Percentiles rank a stretch among this genome's conserved stretches.
These are phyloP conservation scores for Taphrina flavorubra DNA, from an alignment of 1,139 yeast genomes.

Conservation along the genomic window DNA sequence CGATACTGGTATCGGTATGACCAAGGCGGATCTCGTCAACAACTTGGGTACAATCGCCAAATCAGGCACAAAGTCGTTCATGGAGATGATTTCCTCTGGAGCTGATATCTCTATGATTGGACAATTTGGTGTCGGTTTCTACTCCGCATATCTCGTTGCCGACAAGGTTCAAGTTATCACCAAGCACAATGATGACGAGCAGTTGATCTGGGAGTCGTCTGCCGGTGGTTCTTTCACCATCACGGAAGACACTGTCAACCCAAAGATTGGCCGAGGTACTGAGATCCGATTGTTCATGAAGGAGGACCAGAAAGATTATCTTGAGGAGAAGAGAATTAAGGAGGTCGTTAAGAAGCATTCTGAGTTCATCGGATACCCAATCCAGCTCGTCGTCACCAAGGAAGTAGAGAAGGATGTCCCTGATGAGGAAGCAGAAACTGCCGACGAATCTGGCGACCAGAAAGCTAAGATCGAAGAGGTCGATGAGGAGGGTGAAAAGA, in stretches of 20 bases:
- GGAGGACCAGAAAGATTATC: slow-evolving; percentile 98
- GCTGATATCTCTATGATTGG: slow-evolving; percentile 99
- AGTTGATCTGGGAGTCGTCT: slow-evolving; percentile 99
- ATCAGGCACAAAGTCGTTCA: slow-evolving; percentile 98
- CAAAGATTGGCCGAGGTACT: slow-evolving; percentile 84
- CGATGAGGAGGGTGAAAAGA: slow-evolving; percentile 66
- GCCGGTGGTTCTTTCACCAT: slow-evolving; percentile 99
- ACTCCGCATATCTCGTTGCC: slow-evolving; percentile 98
- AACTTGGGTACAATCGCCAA: slow-evolving; percentile 99
- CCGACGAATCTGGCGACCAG: slow-evolving; percentile 63
- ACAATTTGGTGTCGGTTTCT: slow-evolving; percentile 99
- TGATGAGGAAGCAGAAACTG: slow-evolving; percentile 60
- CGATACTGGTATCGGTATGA: slow-evolving; percentile 98
- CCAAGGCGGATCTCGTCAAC: slow-evolving; percentile 98
- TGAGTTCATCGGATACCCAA: slow-evolving; percentile 98
- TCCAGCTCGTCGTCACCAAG: slow-evolving; percentile 97
- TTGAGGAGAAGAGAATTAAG: slow-evolving; percentile 99
- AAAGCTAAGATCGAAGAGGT: slow-evolving; percentile 70
- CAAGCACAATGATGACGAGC: slow-evolving; percentile 98
- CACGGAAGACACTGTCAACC: slow-evolving; percentile 74
- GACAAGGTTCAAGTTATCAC: slow-evolving; percentile 98
- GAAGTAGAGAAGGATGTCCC: slow-evolving; percentile 97
- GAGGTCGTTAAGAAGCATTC: slow-evolving; percentile 99
- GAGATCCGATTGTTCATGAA: slow-evolving; percentile 93
- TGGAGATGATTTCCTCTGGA: slow-evolving; percentile 99